Conservation (phyloP, 1,284 basidiomycete genomes). For the Irpex sp. region DNA sequence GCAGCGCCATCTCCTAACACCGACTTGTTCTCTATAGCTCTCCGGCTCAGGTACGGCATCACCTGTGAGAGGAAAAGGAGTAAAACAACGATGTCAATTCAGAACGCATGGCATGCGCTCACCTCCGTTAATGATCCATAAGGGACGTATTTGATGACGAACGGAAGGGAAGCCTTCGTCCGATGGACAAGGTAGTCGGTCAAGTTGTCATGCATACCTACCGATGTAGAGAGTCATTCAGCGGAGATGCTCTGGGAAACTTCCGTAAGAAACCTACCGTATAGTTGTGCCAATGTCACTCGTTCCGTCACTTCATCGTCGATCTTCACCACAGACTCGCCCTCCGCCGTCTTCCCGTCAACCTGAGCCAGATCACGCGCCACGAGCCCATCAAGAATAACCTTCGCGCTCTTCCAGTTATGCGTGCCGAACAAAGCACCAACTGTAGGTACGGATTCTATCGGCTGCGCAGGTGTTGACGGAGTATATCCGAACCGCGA, state of each 20-base stretch:
- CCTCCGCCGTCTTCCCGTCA: constrained; percentile 19
- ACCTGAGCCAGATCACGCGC: constrained; percentile 47
- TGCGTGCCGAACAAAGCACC: constrained; percentile 85
- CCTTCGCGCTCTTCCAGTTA: constrained; percentile 63
- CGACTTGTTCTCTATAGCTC: constrained; percentile 69
- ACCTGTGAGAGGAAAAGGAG: constrained; percentile 30
- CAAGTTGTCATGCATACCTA: constrained; percentile 81
- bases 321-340: constrained; percentile 32
- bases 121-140: constrained; percentile 76
- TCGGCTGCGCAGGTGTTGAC: constrained; percentile 7
- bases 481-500: constrained; percentile 2
- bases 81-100: neutral
- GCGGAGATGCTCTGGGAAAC: neutral
- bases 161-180: constrained; percentile 54
- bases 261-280: constrained; percentile 46
- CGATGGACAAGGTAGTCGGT: constrained; percentile 63
- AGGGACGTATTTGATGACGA: constrained; percentile 81
- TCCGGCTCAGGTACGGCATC: constrained; percentile 60
- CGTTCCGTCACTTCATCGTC: constrained; percentile 57
- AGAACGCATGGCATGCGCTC: too few species aligned
- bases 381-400: constrained; percentile 60
- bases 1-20: constrained; percentile 53
- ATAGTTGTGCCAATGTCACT: constrained; percentile 78
- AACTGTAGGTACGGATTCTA: constrained; percentile 35
- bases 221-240: neutral